phyloP scores from a whole-genome alignment of 169 alveolate genomes.

The Cyclospora cayetanensis region DNA sequence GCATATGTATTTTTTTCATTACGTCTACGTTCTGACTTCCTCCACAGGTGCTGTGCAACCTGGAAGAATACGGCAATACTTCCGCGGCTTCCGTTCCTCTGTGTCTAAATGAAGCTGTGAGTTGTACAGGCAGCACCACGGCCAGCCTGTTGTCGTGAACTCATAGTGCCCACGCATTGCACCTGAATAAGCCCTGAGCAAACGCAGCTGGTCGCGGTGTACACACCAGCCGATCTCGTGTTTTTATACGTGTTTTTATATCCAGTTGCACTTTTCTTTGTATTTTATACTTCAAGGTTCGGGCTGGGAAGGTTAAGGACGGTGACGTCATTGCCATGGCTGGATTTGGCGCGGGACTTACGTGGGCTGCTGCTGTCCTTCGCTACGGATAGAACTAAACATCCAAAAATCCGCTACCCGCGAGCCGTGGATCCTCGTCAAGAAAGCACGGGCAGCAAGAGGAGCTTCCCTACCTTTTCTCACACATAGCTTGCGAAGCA shows the following conservation, averaged over 20 bases:
- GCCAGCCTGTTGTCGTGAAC: background rate
- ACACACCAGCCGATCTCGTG: background rate
- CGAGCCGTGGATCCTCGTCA: no score
- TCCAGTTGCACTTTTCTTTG: background rate
- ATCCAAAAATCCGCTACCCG: background rate
- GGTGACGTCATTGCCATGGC: constrained; percentile 79
- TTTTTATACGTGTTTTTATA: background rate
- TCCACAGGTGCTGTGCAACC: constrained; percentile 76
- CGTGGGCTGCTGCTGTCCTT: constrained; percentile 79
- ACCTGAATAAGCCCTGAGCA: no score
- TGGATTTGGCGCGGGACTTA: constrained; percentile 83
- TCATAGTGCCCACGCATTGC: background rate
- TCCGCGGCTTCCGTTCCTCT: constrained; percentile 83
- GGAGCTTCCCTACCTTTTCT: no score
- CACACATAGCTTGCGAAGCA: no score
- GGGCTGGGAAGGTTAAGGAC: constrained; percentile 74
- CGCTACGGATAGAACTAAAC: constrained; percentile 66
- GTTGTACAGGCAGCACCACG: background rate
- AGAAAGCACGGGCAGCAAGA: no score
- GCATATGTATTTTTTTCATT: background rate
- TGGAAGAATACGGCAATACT: constrained; percentile 79
- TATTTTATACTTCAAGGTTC: constrained; percentile 75
- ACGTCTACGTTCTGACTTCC: background rate
- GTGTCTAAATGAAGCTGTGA: constrained; percentile 78
- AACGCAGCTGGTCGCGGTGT: background rate